Evolutionary conservation across 1,284 basidiomycete species (phyloP).

Genomic region (Trametes hirsuta): DNA sequence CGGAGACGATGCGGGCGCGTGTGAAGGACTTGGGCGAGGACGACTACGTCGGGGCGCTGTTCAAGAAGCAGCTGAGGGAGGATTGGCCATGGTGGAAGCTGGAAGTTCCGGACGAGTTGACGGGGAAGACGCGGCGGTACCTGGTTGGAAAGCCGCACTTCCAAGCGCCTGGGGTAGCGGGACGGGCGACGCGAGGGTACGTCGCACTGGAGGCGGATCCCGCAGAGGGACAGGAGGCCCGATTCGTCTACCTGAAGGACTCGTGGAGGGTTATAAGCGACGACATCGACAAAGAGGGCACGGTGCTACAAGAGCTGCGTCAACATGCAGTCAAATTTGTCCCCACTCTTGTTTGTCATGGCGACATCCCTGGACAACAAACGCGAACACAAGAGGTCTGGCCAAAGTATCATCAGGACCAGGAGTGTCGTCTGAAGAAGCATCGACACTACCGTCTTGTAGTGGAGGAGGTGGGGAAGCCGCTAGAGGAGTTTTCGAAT

Average conservation of each 20-base stretch:
- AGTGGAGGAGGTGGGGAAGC: slow-evolving; percentile 15
- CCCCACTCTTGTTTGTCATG: slow-evolving; percentile 13
- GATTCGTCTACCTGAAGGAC: slow-evolving; percentile 31
- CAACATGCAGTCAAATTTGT: slow-evolving; percentile 19
- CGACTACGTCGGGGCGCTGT: slow-evolving; percentile 7
- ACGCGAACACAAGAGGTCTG: slow-evolving; percentile 1
- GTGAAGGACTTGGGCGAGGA: neutral
- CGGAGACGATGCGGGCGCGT: neutral
- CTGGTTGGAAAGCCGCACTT: slow-evolving; percentile 14
- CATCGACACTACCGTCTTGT: slow-evolving; percentile 20
- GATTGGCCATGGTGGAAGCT: slow-evolving; percentile 12
- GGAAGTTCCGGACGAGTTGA: neutral
- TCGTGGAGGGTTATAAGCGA: slow-evolving; percentile 26
- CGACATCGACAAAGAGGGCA: slow-evolving; percentile 25
- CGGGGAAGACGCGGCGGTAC: neutral
- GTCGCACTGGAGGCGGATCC: slow-evolving; percentile 15
- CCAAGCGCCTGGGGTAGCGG: neutral
- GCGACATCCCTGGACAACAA: slow-evolving; percentile 11
- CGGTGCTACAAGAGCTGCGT: slow-evolving; percentile 26
- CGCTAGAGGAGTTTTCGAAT: slow-evolving; percentile 4
- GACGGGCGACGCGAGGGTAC: slow-evolving; percentile 11
- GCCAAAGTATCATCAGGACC: neutral
- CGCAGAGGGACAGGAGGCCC: neutral
- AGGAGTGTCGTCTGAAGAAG: neutral
- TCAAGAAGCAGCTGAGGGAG: neutral